A percentile compares a stretch with the other conserved stretches of the same genome.
Evolutionary conservation across 352 stramenopile genomes (phyloP).

Genomic region (Phytophthora kernoviae): DNA sequence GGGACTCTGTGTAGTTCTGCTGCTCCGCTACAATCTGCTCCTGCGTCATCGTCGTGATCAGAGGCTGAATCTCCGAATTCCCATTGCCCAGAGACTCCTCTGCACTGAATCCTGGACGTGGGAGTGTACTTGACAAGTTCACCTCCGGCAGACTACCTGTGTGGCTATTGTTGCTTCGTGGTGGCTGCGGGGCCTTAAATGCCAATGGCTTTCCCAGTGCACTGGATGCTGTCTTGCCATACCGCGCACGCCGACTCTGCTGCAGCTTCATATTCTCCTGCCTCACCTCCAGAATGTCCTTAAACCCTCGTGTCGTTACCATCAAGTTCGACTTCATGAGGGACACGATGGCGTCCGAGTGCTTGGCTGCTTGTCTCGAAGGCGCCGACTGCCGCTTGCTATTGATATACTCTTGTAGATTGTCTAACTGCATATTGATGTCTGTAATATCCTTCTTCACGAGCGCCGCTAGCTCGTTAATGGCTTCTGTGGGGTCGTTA

Average conservation of each 20-base stretch:
- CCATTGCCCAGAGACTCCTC: constrained; percentile 27
- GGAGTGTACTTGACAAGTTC: constrained; percentile 57
- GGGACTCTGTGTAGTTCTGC: constrained; percentile 78
- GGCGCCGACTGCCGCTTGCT: constrained; percentile 60
- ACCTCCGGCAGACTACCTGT: constrained; percentile 36
- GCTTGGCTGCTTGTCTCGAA: constrained; percentile 75
- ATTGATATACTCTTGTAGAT: constrained; percentile 82
- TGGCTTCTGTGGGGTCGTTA: constrained; percentile 83
- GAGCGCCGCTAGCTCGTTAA: constrained; percentile 80
- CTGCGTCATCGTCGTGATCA: constrained; percentile 78
- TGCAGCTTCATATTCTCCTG: constrained; percentile 90
- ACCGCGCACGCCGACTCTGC: constrained; percentile 76
- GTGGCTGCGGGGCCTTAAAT: constrained; percentile 54
- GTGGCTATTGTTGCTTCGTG: constrained; percentile 38
- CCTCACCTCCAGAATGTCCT: constrained; percentile 85
- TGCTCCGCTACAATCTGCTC: constrained; percentile 79
- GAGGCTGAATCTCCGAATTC: constrained; percentile 58
- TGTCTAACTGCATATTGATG: constrained; percentile 87
- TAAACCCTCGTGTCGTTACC: constrained; percentile 79
- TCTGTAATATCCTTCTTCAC: constrained; percentile 90
- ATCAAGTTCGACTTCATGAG: constrained; percentile 88
- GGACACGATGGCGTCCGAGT: constrained; percentile 84
- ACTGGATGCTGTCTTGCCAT: constrained; percentile 75
- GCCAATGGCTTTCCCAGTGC: constrained; percentile 76
- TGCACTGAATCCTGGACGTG: constrained; percentile 46